Percentiles rank a stretch among this genome's conserved stretches.
phyloP scores from a whole-genome alignment of 805 yeast genomes.

The Spathaspora passalidarum region DNA sequence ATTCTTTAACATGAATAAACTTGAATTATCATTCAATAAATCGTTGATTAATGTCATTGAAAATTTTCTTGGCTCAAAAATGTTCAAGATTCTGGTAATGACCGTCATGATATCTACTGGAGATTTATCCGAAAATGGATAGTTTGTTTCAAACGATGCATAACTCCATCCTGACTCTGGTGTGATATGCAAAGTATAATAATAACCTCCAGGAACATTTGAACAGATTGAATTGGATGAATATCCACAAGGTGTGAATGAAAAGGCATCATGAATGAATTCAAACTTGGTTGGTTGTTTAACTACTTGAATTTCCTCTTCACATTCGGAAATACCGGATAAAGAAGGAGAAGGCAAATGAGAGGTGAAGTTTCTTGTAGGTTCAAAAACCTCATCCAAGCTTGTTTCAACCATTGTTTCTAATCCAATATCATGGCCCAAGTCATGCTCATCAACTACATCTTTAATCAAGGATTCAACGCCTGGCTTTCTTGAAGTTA shows the following conservation, averaged over 20 bases:
- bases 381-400: constrained; percentile 54
- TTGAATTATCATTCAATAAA: constrained; percentile 8
- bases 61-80: constrained; percentile 76
- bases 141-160: constrained; percentile 93
- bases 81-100: constrained; percentile 53
- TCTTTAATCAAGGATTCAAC: constrained; percentile 34
- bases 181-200: constrained; percentile 87
- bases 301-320: constrained; percentile 5
- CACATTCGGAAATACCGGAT: constrained; percentile 26
- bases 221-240: constrained; percentile 80
- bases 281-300: constrained; percentile 11
- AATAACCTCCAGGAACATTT: constrained; percentile 39
- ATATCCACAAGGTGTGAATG: constrained; percentile 92
- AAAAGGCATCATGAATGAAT: constrained; percentile 78
- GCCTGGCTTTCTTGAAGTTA: constrained; percentile 48
- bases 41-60: constrained; percentile 42
- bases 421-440: constrained; percentile 78
- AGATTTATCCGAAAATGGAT: constrained; percentile 43
- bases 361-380: constrained; percentile 3
- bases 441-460: constrained; percentile 55
- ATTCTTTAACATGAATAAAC: constrained; percentile 10
- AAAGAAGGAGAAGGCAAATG: constrained; percentile 36
- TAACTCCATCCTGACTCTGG: constrained; percentile 94
- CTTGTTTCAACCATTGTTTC: constrained; percentile 62
- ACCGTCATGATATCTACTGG: constrained; percentile 51